phyloP scores from a whole-genome alignment of 1,284 basidiomycete species.

The Cryptococcus sp. region DNA sequence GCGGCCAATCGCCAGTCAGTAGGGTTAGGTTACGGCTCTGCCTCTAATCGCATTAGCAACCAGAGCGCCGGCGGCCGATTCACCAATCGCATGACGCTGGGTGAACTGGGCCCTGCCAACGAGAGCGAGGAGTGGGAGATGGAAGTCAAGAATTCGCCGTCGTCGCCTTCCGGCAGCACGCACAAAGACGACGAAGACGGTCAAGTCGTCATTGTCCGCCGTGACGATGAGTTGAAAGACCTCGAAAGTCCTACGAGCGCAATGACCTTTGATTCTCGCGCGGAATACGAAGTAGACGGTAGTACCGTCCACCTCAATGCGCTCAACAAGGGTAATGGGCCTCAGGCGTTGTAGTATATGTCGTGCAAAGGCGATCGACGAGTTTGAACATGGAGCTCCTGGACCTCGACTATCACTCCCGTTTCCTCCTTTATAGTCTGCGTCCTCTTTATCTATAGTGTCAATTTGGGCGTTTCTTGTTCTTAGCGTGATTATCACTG shows the following conservation, averaged over 20 bases:
- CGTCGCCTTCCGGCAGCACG: background rate
- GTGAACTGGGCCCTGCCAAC: background rate
- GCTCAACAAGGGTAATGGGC: conserved; percentile 18
- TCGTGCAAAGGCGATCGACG: background rate
- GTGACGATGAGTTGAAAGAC: background rate
- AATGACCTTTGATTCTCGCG: conserved; percentile 16
- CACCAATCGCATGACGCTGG: conserved; percentile 14
- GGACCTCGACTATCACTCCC: no score
- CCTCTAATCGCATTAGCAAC: background rate
- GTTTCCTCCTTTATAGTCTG: no score
- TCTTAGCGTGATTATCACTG: background rate
- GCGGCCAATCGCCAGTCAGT: background rate
- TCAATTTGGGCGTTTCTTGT: background rate
- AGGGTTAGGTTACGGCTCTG: background rate
- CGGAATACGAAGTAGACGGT: conserved; percentile 17
- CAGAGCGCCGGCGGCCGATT: conserved; percentile 1
- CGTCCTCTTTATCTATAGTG: background rate
- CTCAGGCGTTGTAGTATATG: conserved; percentile 3
- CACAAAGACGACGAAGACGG: conserved; percentile 4
- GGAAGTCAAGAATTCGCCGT: conserved; percentile 7
- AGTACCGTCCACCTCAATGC: conserved; percentile 30
- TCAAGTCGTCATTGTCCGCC: no score
- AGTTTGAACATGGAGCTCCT: no score
- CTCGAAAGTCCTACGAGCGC: conserved; percentile 19
- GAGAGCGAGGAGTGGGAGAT: conserved; percentile 36